Evolutionary conservation across 345 rosid species (phyloP).

Genomic region (Litchi chinensis): DNA sequence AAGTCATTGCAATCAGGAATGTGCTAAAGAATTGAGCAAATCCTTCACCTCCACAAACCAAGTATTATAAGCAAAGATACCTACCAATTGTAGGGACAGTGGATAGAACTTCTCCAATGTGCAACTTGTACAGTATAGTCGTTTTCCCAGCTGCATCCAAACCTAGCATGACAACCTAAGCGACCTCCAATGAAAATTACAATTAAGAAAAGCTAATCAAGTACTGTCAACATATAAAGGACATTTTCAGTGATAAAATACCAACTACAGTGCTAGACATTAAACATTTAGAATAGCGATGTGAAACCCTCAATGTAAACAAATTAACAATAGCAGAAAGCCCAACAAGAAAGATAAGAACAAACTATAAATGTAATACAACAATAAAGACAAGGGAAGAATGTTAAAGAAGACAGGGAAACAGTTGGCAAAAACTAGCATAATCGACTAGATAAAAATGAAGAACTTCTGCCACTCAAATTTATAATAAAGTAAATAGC

Average conservation of each 20-base stretch:
- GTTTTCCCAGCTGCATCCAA: constrained; percentile 98
- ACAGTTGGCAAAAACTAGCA: neutral
- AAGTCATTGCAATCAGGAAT: neutral
- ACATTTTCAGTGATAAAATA: neutral
- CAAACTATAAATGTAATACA: neutral
- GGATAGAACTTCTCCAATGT: constrained; percentile 95
- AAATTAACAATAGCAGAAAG: neutral
- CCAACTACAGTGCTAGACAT: neutral
- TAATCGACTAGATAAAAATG: neutral
- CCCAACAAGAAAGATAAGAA: neutral
- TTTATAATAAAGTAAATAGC: neutral
- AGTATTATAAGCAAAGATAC: constrained; percentile 19
- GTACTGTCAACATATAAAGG: neutral
- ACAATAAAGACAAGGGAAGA: neutral
- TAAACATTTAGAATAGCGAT: neutral
- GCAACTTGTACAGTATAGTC: constrained; percentile 92
- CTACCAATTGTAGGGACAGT: constrained; percentile 97
- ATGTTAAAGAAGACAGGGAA: neutral
- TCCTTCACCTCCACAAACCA: neutral
- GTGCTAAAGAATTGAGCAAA: neutral
- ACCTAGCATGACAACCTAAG: constrained; percentile 96
- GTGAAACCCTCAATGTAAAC: neutral
- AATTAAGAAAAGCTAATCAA: constrained; percentile 10
- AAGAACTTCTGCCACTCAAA: neutral
- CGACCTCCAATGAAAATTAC: constrained; percentile 29